These are phyloP conservation scores for Pyrus hybrid DNA, from an alignment of 331 rosid genomes.

Conservation along the genomic window DNA sequence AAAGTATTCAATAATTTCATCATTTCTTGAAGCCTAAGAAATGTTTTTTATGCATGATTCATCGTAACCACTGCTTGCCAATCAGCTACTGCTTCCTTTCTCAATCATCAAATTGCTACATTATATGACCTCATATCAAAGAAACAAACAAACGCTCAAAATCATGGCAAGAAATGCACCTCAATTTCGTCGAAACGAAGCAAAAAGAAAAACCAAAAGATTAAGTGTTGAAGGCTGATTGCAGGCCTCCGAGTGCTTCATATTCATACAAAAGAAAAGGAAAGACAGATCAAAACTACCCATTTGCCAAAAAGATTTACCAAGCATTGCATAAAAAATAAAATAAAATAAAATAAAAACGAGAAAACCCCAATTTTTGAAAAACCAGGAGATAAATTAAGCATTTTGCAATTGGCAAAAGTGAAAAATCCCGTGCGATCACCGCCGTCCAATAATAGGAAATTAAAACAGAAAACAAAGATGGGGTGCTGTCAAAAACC, in stretches of 20 bases:
- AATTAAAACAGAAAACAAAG: background rate
- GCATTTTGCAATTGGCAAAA: background rate
- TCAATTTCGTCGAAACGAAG: background rate
- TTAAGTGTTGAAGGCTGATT: background rate
- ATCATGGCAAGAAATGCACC: background rate
- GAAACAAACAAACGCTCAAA: background rate
- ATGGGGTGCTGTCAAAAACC: background rate
- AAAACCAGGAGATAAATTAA: background rate
- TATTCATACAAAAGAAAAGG: background rate
- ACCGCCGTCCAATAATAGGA: background rate
- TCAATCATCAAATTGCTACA: slow-evolving; percentile 10
- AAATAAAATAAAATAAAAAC: background rate
- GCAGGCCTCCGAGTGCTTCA: background rate
- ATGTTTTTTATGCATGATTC: slow-evolving; percentile 19
- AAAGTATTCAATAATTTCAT: slow-evolving; percentile 16
- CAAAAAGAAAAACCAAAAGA: background rate
- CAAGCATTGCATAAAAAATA: background rate
- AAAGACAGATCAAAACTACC: background rate
- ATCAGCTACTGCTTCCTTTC: slow-evolving; percentile 29
- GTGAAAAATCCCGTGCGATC: background rate
- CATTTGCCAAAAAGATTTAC: background rate
- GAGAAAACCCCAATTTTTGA: background rate
- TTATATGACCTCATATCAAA: too few relatives aligned
- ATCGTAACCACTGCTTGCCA: slow-evolving; percentile 12
- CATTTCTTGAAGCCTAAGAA: slow-evolving; percentile 40